These are phyloP conservation scores for Candida tunisiensis DNA, from an alignment of 1,139 yeast species.

Conservation along the genomic window DNA sequence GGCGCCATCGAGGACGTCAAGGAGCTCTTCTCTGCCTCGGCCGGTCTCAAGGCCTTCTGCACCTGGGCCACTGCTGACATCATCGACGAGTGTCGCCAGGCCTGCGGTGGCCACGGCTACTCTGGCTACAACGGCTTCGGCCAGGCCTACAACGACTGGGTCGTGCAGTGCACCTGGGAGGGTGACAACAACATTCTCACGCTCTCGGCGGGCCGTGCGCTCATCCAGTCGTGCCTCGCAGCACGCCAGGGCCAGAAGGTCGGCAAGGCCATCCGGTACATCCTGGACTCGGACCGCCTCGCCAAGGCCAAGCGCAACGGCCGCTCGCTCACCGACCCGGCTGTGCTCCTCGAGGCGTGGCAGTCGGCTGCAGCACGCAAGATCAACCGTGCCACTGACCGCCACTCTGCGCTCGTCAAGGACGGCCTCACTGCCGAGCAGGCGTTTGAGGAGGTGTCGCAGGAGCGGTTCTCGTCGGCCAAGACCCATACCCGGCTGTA, in stretches of 20 bases:
- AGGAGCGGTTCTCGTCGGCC: constrained; percentile 26
- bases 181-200: constrained; percentile 81
- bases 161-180: constrained; percentile 91
- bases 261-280: constrained; percentile 9
- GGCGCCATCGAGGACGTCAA: constrained; percentile 44
- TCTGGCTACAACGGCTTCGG: constrained; percentile 77
- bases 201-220: constrained; percentile 46
- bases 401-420: constrained; percentile 6
- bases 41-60: constrained; percentile 68
- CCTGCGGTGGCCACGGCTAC: constrained; percentile 91
- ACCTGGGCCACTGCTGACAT: constrained; percentile 66
- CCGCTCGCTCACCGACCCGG: constrained; percentile 9
- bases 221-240: constrained; percentile 13
- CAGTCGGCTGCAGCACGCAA: constrained; percentile 19
- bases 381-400: constrained; percentile 12
- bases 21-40: constrained; percentile 64
- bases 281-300: constrained; percentile 3
- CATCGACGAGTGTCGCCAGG: constrained; percentile 73
- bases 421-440: constrained; percentile 15
- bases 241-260: constrained; percentile 12
- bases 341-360: constrained; percentile 19
- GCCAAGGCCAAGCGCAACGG: constrained; percentile 1
- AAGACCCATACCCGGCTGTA: constrained; percentile 25
- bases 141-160: constrained; percentile 75
- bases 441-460: constrained; percentile 27